A percentile compares a stretch with the other conserved stretches of the same genome.
These are phyloP conservation scores for Lasiosphaeria hispida DNA, from an alignment of 495 filamentous ascomycete genomes.

Conservation along the genomic window DNA sequence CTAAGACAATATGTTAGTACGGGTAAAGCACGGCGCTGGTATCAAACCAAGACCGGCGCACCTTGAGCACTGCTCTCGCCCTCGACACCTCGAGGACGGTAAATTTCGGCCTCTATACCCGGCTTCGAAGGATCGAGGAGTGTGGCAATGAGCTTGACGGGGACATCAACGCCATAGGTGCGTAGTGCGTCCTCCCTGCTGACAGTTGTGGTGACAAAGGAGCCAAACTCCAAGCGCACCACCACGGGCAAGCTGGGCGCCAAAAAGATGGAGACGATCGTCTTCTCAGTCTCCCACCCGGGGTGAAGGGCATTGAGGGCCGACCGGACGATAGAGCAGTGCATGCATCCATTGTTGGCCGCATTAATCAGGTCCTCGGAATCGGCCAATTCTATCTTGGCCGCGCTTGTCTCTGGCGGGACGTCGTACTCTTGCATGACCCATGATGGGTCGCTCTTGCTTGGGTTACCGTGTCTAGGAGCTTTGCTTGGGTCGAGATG, in stretches of 20 bases:
- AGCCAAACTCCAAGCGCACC: constrained; percentile 4
- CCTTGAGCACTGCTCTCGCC: neutral
- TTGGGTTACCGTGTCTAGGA: too few species aligned
- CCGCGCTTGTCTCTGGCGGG: neutral
- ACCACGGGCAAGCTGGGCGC: constrained; percentile 12
- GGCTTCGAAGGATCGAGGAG: neutral
- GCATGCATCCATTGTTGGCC: constrained; percentile 1
- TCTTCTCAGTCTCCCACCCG: constrained; percentile 10
- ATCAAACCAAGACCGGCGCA: too few species aligned
- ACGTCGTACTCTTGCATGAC: too few species aligned
- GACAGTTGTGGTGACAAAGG: neutral
- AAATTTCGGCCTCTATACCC: neutral
- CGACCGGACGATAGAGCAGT: constrained; percentile 3
- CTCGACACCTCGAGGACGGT: neutral
- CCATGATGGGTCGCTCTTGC: too few species aligned
- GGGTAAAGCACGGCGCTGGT: too few species aligned
- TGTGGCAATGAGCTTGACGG: neutral
- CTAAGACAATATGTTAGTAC: too few species aligned
- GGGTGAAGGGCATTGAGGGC: constrained; percentile 6
- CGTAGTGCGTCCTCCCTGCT: neutral
- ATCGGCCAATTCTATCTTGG: neutral
- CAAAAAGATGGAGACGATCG: constrained; percentile 5
- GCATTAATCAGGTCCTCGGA: constrained; percentile 2
- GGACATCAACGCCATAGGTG: neutral
- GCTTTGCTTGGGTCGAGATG: too few species aligned